phyloP scores from a whole-genome alignment of 2,329 filamentous ascomycete genomes.

The Cytospora paraplurivora region DNA sequence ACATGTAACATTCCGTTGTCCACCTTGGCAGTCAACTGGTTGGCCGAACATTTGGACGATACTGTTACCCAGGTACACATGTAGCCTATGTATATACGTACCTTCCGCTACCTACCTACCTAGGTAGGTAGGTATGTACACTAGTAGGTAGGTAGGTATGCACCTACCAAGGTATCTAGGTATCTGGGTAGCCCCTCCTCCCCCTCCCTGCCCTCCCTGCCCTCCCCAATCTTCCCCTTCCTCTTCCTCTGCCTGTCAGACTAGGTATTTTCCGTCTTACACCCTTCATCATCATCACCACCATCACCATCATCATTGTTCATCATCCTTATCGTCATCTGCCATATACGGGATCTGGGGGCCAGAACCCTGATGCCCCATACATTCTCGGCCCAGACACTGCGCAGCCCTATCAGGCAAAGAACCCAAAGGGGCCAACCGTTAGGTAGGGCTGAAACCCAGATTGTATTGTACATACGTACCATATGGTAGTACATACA shows the following conservation, averaged over 20 bases:
- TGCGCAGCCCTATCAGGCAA: not conserved
- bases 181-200: not conserved
- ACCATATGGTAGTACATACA: not conserved
- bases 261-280: too few relatives aligned
- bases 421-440: not conserved
- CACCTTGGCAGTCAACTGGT: too few relatives aligned
- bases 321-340: too few relatives aligned
- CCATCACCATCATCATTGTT: too few relatives aligned
- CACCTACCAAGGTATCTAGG: not conserved
- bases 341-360: not conserved
- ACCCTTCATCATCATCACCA: too few relatives aligned
- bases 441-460: not conserved
- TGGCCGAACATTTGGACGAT: not conserved
- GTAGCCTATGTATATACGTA: not conserved
- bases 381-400: not conserved
- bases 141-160: too few relatives aligned
- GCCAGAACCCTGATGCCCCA: not conserved
- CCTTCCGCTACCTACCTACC: not conserved
- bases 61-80: not conserved
- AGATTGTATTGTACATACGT: not conserved
- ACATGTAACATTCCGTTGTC: too few relatives aligned
- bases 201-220: too few relatives aligned
- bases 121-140: too few relatives aligned
- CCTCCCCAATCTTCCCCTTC: too few relatives aligned
- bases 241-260: too few relatives aligned